These are phyloP conservation scores for Oryza brachyantha DNA, from an alignment of 176 grass and related monocot species.

Conservation along the genomic window DNA sequence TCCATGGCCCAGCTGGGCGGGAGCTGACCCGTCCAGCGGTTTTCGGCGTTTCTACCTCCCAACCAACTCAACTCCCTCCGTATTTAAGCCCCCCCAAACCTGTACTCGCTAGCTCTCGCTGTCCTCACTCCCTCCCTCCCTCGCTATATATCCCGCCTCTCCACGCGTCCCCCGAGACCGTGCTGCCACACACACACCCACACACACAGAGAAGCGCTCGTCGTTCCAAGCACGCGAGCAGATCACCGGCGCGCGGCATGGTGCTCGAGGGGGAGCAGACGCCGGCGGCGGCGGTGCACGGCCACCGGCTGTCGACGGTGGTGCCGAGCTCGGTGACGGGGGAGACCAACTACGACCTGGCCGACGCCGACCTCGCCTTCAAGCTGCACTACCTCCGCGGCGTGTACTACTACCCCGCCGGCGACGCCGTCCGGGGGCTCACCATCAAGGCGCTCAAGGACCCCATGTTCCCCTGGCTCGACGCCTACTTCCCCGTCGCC, in stretches of 20 bases:
- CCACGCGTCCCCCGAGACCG: constrained; percentile 4
- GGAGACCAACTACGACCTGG: constrained; percentile 53
- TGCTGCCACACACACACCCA: no score
- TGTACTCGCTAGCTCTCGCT: no score
- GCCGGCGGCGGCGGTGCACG: constrained; percentile 32
- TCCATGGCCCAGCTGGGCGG: not conserved
- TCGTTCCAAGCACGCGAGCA: not conserved
- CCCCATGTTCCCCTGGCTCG: constrained; percentile 80
- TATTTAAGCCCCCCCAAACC: not conserved
- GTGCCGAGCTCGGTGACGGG: constrained; percentile 79
- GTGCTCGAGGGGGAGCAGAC: constrained; percentile 22
- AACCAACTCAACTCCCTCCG: not conserved
- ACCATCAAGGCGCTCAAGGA: constrained; percentile 58
- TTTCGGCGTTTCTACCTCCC: not conserved
- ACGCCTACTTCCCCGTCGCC: constrained; percentile 54
- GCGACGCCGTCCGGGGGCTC: constrained; percentile 28
- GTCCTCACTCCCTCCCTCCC: not conserved
- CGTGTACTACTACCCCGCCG: constrained; percentile 62
- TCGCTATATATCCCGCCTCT: not conserved
- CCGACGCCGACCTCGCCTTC: constrained; percentile 51
- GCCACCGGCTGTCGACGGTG: constrained; percentile 77
- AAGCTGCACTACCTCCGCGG: constrained; percentile 83
- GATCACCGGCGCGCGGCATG: constrained; percentile 19
- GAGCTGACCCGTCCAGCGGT: not conserved
- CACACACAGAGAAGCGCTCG: not conserved